Evolutionary conservation across 2,329 filamentous ascomycete genomes (phyloP), one percentile per base, ranked within the genome.

Genomic region (Xylaria sp.): DNA sequence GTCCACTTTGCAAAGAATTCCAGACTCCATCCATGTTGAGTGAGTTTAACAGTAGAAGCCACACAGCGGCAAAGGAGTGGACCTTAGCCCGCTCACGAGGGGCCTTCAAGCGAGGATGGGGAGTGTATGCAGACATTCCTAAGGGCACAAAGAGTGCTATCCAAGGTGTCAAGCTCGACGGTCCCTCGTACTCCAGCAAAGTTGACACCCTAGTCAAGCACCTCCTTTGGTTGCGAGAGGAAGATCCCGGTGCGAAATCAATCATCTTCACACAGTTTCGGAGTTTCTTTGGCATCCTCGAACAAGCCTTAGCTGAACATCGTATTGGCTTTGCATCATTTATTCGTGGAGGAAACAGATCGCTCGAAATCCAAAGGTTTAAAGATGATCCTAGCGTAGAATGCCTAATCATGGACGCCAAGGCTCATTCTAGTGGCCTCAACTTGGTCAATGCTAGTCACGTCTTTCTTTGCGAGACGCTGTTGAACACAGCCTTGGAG

Each of bases 371-470:
- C 64, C 81, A 87, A 33, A 85, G 78, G 6, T 99, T 98, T 81
- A 92, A 90, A 69, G 81, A 87, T 2, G 88, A 97, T 64, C 84
- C 91, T 1, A 75, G 79, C 2, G 76, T 90, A 5, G 92, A 97
- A 73, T 93, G 90, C 68, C 94, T 99, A 68, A 82, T 98, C 3
- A 83, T 99, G 13, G 93, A 97, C 72, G 93, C 93, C 5, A 91
- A 93, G 67, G 90, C 92, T 0, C 92, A 97, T 73, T 90, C 92
- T 0, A 93, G 91, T 1, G 95, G 95, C 0, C 81, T 99, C 29
- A 98, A 96, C 64, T 84, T 99, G 0, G 90, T 97, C 67, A 94
- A 96, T 70, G 95, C 94, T 4, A 97, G 88, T 48, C 93, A 98
- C 72, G 93, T 98, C 1, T 96, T 98, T 72, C 84, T 99, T 4